phyloP scores from a whole-genome alignment of 495 filamentous ascomycete genomes.

The Tuber magnatum region DNA sequence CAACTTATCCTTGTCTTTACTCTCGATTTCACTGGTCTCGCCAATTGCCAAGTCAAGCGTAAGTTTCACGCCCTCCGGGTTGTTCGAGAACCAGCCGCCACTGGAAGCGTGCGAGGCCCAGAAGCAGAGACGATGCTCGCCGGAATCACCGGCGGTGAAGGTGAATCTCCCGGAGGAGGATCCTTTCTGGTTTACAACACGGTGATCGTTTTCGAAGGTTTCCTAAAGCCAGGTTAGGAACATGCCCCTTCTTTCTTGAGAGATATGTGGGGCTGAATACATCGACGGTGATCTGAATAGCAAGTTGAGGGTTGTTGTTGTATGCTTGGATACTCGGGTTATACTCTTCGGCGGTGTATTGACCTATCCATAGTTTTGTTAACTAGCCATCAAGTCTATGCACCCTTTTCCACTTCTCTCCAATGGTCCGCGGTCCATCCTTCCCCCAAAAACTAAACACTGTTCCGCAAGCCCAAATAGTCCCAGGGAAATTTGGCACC shows the following conservation, averaged over 20 bases:
- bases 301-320: slow-evolving; percentile 61
- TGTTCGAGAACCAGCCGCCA: slow-evolving; percentile 62
- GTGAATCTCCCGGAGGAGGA: slow-evolving; percentile 75
- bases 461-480: no score
- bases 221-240: slow-evolving; percentile 49
- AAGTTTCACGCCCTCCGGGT: slow-evolving; percentile 68
- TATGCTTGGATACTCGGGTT: slow-evolving; percentile 59
- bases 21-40: slow-evolving; percentile 90
- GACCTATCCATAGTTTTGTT: slow-evolving; percentile 47
- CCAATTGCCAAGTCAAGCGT: slow-evolving; percentile 90
- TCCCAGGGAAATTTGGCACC: slow-evolving; percentile 21
- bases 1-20: slow-evolving; percentile 87
- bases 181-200: slow-evolving; percentile 80
- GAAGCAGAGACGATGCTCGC: slow-evolving; percentile 92
- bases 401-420: not conserved
- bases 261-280: slow-evolving; percentile 40
- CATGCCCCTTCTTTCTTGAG: not conserved
- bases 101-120: slow-evolving; percentile 61
- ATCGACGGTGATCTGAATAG: slow-evolving; percentile 84
- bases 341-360: slow-evolving; percentile 76
- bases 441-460: not conserved
- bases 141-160: slow-evolving; percentile 87
- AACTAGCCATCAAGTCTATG: slow-evolving; percentile 11
- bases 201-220: slow-evolving; percentile 96
- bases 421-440: not conserved